A percentile compares a stretch with the other conserved stretches of the same genome.
These are phyloP conservation scores for Gracilariopsis chorda DNA, from an alignment of 23 red algal species.

Conservation along the genomic window DNA sequence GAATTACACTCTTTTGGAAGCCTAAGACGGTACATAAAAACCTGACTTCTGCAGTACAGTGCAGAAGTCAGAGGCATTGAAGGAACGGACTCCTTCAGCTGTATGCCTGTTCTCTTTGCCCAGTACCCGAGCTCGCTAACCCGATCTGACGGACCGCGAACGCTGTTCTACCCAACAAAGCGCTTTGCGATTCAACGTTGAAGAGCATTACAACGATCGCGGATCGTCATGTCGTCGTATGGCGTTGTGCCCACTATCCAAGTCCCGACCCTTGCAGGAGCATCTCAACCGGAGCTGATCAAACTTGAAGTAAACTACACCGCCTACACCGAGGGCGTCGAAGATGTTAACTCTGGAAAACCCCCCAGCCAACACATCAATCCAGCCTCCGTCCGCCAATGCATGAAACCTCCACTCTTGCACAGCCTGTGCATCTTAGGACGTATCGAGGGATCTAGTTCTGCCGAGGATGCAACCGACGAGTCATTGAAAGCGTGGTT, in stretches of 20 bases:
- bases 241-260: constrained; percentile 27
- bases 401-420: background rate
- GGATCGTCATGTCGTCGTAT: too few species aligned
- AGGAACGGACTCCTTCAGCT: too few species aligned
- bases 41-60: too few species aligned
- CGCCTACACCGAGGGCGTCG: background rate
- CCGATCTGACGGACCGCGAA: too few species aligned
- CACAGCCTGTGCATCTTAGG: constrained; percentile 17
- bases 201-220: too few species aligned
- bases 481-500: background rate
- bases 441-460: background rate
- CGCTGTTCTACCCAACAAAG: too few species aligned
- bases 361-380: background rate
- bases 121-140: too few species aligned
- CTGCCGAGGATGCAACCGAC: background rate
- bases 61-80: too few species aligned
- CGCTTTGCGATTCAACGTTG: too few species aligned
- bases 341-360: background rate
- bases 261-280: background rate
- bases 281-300: constrained; percentile 10
- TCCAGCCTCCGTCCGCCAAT: background rate
- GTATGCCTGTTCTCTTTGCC: too few species aligned
- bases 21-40: too few species aligned
- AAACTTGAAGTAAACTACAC: background rate
- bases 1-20: too few species aligned